phyloP scores from a whole-genome alignment of 202 grass and related monocot species.

The Brachypodium distachyon region DNA sequence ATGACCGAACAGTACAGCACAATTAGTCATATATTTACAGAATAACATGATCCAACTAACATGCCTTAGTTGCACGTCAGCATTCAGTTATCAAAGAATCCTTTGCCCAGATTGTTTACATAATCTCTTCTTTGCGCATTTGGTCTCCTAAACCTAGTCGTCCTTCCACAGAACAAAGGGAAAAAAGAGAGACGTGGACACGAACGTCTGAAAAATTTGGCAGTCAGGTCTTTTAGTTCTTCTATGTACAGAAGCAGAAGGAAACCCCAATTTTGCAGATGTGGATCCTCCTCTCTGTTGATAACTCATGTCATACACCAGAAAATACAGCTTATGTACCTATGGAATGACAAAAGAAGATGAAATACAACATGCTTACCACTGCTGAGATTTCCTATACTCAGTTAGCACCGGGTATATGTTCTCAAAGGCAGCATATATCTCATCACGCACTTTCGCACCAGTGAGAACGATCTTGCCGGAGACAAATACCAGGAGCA shows the following conservation, averaged over 20 bases:
- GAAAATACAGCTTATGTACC: background rate
- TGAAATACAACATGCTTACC: background rate
- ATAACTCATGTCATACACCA: background rate
- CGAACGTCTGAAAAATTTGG: background rate
- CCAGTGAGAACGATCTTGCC: constrained; percentile 77
- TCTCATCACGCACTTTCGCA: constrained; percentile 51
- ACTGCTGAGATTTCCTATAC: constrained; percentile 41
- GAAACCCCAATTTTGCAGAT: background rate
- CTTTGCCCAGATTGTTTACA: background rate
- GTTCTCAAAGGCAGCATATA: constrained; percentile 54
- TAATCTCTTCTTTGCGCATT: background rate
- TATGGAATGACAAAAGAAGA: background rate
- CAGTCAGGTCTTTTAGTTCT: background rate
- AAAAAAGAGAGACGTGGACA: background rate
- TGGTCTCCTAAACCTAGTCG: background rate
- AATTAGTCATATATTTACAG: background rate
- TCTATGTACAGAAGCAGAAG: background rate
- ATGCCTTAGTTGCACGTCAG: background rate
- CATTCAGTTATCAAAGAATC: background rate
- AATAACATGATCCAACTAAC: background rate
- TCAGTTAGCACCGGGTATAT: constrained; percentile 51
- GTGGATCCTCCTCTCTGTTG: background rate
- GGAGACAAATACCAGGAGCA: constrained; percentile 72
- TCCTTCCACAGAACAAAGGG: background rate
- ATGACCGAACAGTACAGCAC: background rate